Evolutionary conservation across 2,329 filamentous ascomycete genomes (phyloP), one percentile per base, ranked within the genome.

Genomic region (Akanthomyces muscarius): DNA sequence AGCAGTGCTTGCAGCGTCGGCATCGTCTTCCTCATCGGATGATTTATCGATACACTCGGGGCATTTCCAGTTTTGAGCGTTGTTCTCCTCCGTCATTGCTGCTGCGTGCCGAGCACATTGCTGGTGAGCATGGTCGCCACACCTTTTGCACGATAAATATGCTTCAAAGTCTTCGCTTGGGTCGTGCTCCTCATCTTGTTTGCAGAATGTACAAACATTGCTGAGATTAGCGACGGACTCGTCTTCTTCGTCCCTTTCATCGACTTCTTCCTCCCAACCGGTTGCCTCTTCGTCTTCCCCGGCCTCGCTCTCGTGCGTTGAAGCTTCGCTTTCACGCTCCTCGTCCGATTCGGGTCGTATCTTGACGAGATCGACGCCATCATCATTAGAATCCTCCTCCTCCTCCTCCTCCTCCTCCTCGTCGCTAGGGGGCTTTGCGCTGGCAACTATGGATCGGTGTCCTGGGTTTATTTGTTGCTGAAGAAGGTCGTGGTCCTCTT

Each of bases 81-180:
- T n/a, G 25, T 62, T 62, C 8, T 62, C 52, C 8, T 56, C 52
- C 16, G 60, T 50, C 52, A 62, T 62, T 36, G 60, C 52, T 25
- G 60, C 60, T 13, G 41, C 51, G 16, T 62, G 52, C 5, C 60
- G 60, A n/a, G 60, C 60, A 51, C 60, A 62, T 42, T 62, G 60
- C 25, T 62, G 60, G 38, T 62, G 60, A 5, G 60, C 88, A 76
- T 92, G 90, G 72, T 94, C 90, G 67, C 88, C 88, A 76, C 94
- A 98, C 66, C 86, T 82, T 65, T 80, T 81, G 75, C 94, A 97
- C 59, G 87, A 80, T 65, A 97, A 80, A 73, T 89, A 92, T 64
- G 88, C 81, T 74, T 95, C 92, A 70, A 89, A 95, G 67, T 93
- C 90, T 67, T 91, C 89, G 66, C 85, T 87, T 1, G 91, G 90